Percentiles rank a stretch among this genome's conserved stretches.
These are phyloP conservation scores for Solanum sitiens DNA, from an alignment of 257 asterid genomes.

Conservation along the genomic window DNA sequence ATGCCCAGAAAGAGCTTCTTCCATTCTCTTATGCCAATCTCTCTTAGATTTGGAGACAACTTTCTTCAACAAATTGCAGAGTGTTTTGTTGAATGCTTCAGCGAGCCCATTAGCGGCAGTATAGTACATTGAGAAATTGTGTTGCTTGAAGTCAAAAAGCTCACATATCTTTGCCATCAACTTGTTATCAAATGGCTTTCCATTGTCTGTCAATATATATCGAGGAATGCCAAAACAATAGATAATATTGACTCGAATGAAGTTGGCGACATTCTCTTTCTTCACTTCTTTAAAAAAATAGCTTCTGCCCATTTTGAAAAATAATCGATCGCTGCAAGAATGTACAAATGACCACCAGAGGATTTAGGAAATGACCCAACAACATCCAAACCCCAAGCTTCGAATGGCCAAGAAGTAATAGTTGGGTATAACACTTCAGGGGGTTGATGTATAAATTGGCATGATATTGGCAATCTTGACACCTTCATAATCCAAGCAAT, in stretches of 20 bases:
- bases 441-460: too few species aligned
- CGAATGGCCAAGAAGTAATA: fast-evolving
- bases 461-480: background rate
- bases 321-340: background rate
- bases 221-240: too few species aligned
- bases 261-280: background rate
- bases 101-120: background rate
- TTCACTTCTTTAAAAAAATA: too few species aligned
- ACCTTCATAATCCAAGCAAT: background rate
- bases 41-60: background rate
- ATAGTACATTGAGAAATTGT: background rate
- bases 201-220: too few species aligned
- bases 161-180: background rate
- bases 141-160: background rate
- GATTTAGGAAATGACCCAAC: background rate
- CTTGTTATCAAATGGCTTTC: background rate
- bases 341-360: background rate
- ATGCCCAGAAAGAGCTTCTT: background rate
- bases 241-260: too few species aligned
- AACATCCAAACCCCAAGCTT: too few species aligned
- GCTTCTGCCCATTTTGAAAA: background rate
- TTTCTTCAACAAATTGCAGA: too few species aligned
- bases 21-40: too few species aligned
- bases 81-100: background rate
- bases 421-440: background rate